Evolutionary conservation across 768 basidiomycete genomes (phyloP).

Genomic region (Mycena rebaudengoi): DNA sequence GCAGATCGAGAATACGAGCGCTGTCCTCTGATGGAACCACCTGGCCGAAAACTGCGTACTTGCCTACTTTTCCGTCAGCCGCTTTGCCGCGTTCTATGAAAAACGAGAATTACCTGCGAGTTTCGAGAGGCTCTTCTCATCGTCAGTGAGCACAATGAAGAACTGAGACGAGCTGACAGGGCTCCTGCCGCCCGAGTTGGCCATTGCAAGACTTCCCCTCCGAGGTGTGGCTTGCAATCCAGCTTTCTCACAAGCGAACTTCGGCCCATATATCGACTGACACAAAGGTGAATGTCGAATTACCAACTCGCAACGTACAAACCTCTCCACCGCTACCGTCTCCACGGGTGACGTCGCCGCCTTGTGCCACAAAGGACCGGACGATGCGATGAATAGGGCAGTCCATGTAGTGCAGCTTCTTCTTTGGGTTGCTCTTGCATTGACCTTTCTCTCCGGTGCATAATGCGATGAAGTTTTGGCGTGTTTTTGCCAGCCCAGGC

Average conservation of each 20-base stretch:
- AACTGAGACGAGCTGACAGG: slow-evolving; percentile 55
- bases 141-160: slow-evolving; percentile 56
- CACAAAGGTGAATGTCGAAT: background rate
- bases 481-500: slow-evolving; percentile 53
- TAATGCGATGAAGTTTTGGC: slow-evolving; percentile 56
- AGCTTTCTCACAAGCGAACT: slow-evolving; percentile 61
- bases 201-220: slow-evolving; percentile 60
- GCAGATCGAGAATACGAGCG: slow-evolving; percentile 9
- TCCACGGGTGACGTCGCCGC: slow-evolving; percentile 61
- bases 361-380: slow-evolving; percentile 59
- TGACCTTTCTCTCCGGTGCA: slow-evolving; percentile 53
- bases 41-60: slow-evolving; percentile 13
- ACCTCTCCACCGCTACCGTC: slow-evolving; percentile 67
- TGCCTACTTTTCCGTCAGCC: slow-evolving; percentile 7
- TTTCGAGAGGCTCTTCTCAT: slow-evolving; percentile 51
- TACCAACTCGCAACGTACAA: slow-evolving; percentile 22
- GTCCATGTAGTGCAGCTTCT: slow-evolving; percentile 51
- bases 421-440: slow-evolving; percentile 57
- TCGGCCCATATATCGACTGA: slow-evolving; percentile 57
- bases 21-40: slow-evolving; percentile 9
- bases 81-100: background rate
- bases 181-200: slow-evolving; percentile 58
- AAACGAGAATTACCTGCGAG: slow-evolving; percentile 43
- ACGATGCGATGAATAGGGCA: slow-evolving; percentile 57
- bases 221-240: slow-evolving; percentile 51